A percentile compares a stretch with the other conserved stretches of the same genome.
These are phyloP conservation scores for Suhomyces bokatorum DNA, from an alignment of 1,139 yeast species.

Conservation along the genomic window DNA sequence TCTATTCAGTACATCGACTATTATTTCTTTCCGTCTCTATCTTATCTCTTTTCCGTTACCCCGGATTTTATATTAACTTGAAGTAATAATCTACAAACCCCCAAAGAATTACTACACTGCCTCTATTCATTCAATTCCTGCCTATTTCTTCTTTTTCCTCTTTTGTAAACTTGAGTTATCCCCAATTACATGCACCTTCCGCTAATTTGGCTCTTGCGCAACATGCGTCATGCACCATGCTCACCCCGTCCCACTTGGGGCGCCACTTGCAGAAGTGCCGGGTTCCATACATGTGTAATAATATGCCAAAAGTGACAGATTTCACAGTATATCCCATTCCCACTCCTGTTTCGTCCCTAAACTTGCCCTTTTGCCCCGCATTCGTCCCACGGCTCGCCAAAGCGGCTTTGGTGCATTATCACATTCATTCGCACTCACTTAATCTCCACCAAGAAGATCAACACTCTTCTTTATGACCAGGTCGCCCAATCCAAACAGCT, in stretches of 20 bases:
- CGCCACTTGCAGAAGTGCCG: not conserved
- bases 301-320: not conserved
- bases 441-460: not conserved
- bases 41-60: no score
- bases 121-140: not conserved
- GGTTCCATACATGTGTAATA: not conserved
- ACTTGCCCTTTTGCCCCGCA: not conserved
- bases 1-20: no score
- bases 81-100: no score
- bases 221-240: not conserved
- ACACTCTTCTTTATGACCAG: slow-evolving; percentile 3
- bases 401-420: slow-evolving; percentile 2
- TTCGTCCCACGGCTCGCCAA: not conserved
- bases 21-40: no score
- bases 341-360: not conserved
- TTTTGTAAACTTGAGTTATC: not conserved
- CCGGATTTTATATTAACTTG: no score
- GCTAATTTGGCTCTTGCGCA: not conserved
- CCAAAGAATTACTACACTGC: not conserved
- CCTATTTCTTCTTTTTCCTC: no score
- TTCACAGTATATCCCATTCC: not conserved
- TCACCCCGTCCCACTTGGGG: not conserved
- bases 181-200: not conserved
- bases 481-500: slow-evolving; percentile 10
- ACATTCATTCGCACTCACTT: slow-evolving; percentile 6